A percentile compares a stretch with the other conserved stretches of the same genome.
These are phyloP conservation scores for Suillus placidus DNA, from an alignment of 768 basidiomycete genomes.

Conservation along the genomic window DNA sequence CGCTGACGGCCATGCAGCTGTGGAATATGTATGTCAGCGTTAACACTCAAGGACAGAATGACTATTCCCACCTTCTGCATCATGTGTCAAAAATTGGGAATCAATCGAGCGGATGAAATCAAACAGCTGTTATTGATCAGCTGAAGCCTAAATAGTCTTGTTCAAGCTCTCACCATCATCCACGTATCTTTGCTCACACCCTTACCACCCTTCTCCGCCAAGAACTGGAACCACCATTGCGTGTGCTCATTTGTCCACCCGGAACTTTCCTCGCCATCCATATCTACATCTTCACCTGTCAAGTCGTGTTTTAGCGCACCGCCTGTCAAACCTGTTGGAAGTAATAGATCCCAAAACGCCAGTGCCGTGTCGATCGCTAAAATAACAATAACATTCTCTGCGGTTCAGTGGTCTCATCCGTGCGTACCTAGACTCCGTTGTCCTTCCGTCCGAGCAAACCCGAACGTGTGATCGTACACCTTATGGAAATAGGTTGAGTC, in stretches of 20 bases:
- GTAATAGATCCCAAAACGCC: slow-evolving; percentile 77
- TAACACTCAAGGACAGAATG: slow-evolving; percentile 2
- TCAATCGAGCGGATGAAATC: slow-evolving; percentile 81
- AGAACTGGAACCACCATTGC: slow-evolving; percentile 79
- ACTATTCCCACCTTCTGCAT: slow-evolving; percentile 63
- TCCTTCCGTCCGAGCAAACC: slow-evolving; percentile 73
- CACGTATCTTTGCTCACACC: slow-evolving; percentile 90
- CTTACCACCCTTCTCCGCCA: slow-evolving; percentile 62
- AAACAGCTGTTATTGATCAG: slow-evolving; percentile 55
- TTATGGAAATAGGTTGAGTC: slow-evolving; percentile 72
- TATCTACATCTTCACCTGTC: slow-evolving; percentile 48
- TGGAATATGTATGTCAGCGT: slow-evolving; percentile 16
- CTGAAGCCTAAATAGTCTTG: slow-evolving; percentile 10
- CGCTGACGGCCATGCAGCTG: slow-evolving; percentile 86
- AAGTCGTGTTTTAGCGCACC: slow-evolving; percentile 59
- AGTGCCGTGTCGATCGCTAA: slow-evolving; percentile 70
- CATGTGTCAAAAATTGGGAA: slow-evolving; percentile 69
- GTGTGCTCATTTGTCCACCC: slow-evolving; percentile 69
- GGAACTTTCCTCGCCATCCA: slow-evolving; percentile 42
- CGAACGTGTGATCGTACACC: slow-evolving; percentile 82
- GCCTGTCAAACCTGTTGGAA: slow-evolving; percentile 70
- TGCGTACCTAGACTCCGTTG: slow-evolving; percentile 76
- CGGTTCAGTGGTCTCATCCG: background rate
- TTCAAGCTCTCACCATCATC: slow-evolving; percentile 62
- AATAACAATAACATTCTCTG: background rate